Evolutionary conservation across 495 filamentous ascomycete genomes (phyloP).

Genomic region (Elasticomyces elasticus): DNA sequence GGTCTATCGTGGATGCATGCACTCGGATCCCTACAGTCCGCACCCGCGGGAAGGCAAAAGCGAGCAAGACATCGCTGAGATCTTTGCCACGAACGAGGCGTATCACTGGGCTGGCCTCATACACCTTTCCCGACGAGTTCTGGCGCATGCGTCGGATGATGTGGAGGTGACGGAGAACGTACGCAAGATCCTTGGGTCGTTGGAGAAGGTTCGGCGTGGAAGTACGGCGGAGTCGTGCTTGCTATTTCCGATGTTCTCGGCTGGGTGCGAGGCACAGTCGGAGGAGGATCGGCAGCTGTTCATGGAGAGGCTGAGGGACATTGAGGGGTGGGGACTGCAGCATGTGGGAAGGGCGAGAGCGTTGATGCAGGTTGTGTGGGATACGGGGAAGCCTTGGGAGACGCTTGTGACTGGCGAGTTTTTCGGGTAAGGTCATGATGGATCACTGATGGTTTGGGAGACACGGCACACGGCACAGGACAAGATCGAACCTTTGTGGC

Average conservation of each 20-base stretch:
- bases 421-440: slow-evolving; percentile 39
- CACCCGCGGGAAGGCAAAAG: slow-evolving; percentile 34
- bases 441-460: too few species aligned
- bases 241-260: slow-evolving; percentile 76
- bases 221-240: slow-evolving; percentile 67
- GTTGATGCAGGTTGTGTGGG: slow-evolving; percentile 61
- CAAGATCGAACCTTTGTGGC: too few species aligned
- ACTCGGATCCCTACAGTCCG: slow-evolving; percentile 22
- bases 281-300: slow-evolving; percentile 48
- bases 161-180: slow-evolving; percentile 53
- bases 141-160: slow-evolving; percentile 48
- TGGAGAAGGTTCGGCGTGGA: slow-evolving; percentile 54
- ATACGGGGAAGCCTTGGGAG: slow-evolving; percentile 53
- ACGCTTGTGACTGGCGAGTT: slow-evolving; percentile 55
- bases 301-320: slow-evolving; percentile 53
- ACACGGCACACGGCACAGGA: background rate
- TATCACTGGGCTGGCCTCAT: slow-evolving; percentile 74
- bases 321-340: slow-evolving; percentile 69
- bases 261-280: slow-evolving; percentile 63
- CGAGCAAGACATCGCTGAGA: slow-evolving; percentile 40
- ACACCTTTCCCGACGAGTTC: slow-evolving; percentile 64
- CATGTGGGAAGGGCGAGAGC: slow-evolving; percentile 53
- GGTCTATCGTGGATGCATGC: slow-evolving; percentile 36
- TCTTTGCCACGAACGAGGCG: slow-evolving; percentile 67
- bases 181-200: slow-evolving; percentile 49